phyloP scores from a whole-genome alignment of 2,329 filamentous ascomycete genomes.

The Pseudogymnoascus sp. region DNA sequence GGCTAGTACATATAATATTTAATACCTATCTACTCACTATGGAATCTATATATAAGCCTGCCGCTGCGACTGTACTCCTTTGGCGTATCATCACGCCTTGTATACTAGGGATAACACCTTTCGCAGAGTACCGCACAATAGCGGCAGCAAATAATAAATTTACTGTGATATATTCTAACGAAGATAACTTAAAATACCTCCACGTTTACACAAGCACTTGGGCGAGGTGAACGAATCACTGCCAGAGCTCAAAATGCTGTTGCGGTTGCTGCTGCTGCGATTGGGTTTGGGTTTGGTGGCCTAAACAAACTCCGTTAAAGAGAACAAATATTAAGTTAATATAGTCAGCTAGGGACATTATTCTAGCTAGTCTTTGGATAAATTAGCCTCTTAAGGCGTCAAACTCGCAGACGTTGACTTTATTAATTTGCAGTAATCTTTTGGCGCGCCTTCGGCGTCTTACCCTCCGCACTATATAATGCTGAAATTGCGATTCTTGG shows the following conservation, averaged over 20 bases:
- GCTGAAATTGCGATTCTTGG: not conserved
- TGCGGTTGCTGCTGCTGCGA: not conserved
- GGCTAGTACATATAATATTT: not conserved
- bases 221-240: not conserved
- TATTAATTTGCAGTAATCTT: not conserved
- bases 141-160: not conserved
- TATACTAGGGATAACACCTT: not conserved
- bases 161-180: not conserved
- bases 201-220: not conserved
- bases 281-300: too few relatives aligned
- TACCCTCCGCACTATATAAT: conserved; percentile 4
- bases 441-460: not conserved
- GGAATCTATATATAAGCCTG: not conserved
- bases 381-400: not conserved
- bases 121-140: not conserved
- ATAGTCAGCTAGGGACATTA: not conserved
- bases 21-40: not conserved
- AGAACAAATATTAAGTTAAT: not conserved
- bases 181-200: not conserved
- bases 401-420: not conserved
- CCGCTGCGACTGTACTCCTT: too few relatives aligned
- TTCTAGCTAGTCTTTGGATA: not conserved
- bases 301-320: too few relatives aligned
- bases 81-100: not conserved
- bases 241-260: not conserved